Percentiles rank a stretch among this genome's conserved stretches.
Evolutionary conservation across 352 stramenopile genomes (phyloP).

Genomic region (Achlya hypogyna): DNA sequence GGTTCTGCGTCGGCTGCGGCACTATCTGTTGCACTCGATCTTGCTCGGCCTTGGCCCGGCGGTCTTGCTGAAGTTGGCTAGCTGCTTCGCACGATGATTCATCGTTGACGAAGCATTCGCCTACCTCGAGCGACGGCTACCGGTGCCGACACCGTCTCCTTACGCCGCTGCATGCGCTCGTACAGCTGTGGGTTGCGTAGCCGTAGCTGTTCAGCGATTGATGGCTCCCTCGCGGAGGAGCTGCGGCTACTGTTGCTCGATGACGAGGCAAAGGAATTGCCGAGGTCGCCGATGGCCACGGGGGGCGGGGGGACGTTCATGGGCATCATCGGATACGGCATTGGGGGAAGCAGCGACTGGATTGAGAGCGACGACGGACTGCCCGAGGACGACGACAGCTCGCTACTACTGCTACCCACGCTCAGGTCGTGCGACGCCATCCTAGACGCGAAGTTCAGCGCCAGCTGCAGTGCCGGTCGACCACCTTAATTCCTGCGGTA

Average conservation of each 20-base stretch:
- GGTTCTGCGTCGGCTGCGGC: not conserved
- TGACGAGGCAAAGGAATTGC: not conserved
- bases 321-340: conserved; percentile 6
- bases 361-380: not conserved
- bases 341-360: conserved; percentile 1
- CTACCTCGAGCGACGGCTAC: no score
- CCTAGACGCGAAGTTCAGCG: no score
- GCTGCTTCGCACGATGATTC: no score
- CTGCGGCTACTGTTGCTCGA: not conserved
- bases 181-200: conserved; percentile 9
- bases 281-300: not conserved
- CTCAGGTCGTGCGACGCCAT: no score
- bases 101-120: no score
- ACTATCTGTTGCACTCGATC: not conserved
- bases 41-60: not conserved
- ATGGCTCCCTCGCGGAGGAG: not conserved
- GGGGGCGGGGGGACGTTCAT: conserved; percentile 9
- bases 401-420: no score
- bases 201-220: conserved; percentile 12
- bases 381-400: no score
- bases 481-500: no score
- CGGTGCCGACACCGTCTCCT: not conserved
- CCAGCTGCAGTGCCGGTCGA: no score
- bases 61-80: no score
- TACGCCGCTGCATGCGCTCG: conserved; percentile 10